Evolutionary conservation across 2,329 filamentous ascomycete species (phyloP).

Genomic region (Phyllosticta paracitricarpa): DNA sequence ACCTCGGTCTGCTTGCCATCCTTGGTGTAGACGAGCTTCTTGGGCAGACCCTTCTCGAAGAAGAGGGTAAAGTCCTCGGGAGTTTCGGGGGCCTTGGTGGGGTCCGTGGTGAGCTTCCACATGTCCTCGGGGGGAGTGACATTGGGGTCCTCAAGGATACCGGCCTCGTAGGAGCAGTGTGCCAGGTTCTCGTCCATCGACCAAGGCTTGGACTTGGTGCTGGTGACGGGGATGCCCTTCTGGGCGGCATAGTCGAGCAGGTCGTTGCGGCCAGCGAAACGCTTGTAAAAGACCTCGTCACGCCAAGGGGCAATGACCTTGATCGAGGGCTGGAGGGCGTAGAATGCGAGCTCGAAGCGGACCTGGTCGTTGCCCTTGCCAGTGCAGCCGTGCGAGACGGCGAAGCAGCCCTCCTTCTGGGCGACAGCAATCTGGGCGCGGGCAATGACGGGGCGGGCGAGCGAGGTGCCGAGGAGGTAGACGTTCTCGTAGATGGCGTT

Average conservation of each 20-base stretch:
- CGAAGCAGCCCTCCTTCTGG: constrained; percentile 49
- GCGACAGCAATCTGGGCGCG: constrained; percentile 56
- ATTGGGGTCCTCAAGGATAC: constrained; percentile 58
- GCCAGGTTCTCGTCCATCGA: constrained; percentile 61
- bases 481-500: constrained; percentile 51
- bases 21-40: constrained; percentile 50
- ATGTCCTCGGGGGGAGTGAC: constrained; percentile 63
- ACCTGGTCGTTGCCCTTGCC: constrained; percentile 53
- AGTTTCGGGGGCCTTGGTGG: constrained; percentile 58
- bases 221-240: constrained; percentile 60
- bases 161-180: constrained; percentile 72
- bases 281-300: constrained; percentile 57
- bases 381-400: constrained; percentile 38
- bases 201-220: constrained; percentile 64
- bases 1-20: constrained; percentile 46
- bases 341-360: constrained; percentile 54
- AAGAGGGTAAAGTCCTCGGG: constrained; percentile 61
- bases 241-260: constrained; percentile 61
- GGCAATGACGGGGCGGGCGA: constrained; percentile 62
- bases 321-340: constrained; percentile 53
- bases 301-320: constrained; percentile 70
- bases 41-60: constrained; percentile 67
- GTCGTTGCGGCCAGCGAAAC: constrained; percentile 62
- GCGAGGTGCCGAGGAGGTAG: constrained; percentile 50
- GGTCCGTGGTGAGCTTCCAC: constrained; percentile 67